Evolutionary conservation across 345 rosid genomes (phyloP), one percentile per base, ranked within the genome.

Genomic region (Populus tremula): DNA sequence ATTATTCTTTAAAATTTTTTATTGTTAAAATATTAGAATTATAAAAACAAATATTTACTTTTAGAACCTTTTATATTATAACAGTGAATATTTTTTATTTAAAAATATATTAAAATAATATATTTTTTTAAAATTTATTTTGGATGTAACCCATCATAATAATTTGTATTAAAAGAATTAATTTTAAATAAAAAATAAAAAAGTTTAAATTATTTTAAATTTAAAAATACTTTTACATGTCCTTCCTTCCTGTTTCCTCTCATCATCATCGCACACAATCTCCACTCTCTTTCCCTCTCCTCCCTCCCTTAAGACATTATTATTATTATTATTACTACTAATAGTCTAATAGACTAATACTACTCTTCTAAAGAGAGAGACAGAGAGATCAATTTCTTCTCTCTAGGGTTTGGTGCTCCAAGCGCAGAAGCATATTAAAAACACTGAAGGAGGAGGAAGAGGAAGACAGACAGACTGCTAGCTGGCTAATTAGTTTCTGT

Each of bases 331-430:
- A 1, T 5, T 17, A 53, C 2, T 31, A 31, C 2, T 17, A 18
- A 0, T 20, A 53, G 27, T 27, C 12, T 53, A 53, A 0, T 20
- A 53, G 27, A 0, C 12, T 53, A 53, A 6, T 16, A 53, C 56
- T 5, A 25, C 23, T 43, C 47, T 43, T 43, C 47, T 43, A 3
- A 4, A 41, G 36, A n/a, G 50, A 38, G 23, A 10, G 16, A 36
- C 2, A 8, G 49, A 21, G 53, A 20, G 70, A 33, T 59, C 63
- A 3, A 59, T 59, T 59, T 59, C 16, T 59, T 2, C 41, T 25
- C 20, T 74, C 41, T 54, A 76, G 78, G 78, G 54, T 68, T 67
- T 67, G 50, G 25, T 16, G 2, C 56, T 35, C n/a, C 35, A 43
- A 8, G 9, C 33, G 29, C 23, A 33, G 69, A 13, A 61, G 23